phyloP scores from a whole-genome alignment of 2,329 filamentous ascomycete genomes.

The Tothia fuscella region DNA sequence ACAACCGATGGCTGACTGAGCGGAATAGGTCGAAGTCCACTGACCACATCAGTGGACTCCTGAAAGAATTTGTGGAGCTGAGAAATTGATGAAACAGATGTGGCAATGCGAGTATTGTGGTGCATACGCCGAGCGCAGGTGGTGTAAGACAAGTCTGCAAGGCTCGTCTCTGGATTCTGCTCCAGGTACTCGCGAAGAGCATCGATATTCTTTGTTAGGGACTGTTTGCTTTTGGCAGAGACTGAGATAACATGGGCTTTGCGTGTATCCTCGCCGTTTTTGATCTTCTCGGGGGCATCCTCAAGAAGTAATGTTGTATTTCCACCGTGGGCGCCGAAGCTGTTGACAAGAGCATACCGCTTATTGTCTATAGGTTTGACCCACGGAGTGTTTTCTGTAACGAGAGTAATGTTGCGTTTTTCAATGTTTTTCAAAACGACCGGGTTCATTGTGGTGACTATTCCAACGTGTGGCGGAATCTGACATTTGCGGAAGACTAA shows the following conservation, averaged over 20 bases:
- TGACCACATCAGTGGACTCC: conserved; percentile 28
- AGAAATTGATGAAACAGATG: conserved; percentile 22
- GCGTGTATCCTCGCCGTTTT: conserved; percentile 19
- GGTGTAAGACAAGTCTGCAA: conserved; percentile 17
- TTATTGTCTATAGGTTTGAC: neutral
- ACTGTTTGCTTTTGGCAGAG: conserved; percentile 14
- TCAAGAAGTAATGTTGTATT: conserved; percentile 22
- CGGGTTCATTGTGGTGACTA: conserved; percentile 17
- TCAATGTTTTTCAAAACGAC: conserved; percentile 16
- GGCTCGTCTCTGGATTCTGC: conserved; percentile 9
- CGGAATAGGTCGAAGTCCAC: conserved; percentile 12
- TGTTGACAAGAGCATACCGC: conserved; percentile 21
- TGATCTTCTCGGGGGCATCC: conserved; percentile 25
- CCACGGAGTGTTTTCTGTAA: conserved; percentile 6
- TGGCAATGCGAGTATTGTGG: conserved; percentile 13
- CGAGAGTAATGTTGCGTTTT: conserved; percentile 12
- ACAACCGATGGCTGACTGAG: conserved; percentile 22
- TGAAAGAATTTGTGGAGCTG: conserved; percentile 34
- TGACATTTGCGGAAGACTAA: conserved; percentile 21
- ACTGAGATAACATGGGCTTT: conserved; percentile 13
- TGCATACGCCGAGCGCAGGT: conserved; percentile 18
- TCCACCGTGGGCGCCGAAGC: conserved; percentile 27
- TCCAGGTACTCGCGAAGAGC: conserved; percentile 13
- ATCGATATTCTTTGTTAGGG: conserved; percentile 13
- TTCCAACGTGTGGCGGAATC: conserved; percentile 20